Evolutionary conservation across 2,329 filamentous ascomycete genomes (phyloP).

Genomic region (Alternaria panax): DNA sequence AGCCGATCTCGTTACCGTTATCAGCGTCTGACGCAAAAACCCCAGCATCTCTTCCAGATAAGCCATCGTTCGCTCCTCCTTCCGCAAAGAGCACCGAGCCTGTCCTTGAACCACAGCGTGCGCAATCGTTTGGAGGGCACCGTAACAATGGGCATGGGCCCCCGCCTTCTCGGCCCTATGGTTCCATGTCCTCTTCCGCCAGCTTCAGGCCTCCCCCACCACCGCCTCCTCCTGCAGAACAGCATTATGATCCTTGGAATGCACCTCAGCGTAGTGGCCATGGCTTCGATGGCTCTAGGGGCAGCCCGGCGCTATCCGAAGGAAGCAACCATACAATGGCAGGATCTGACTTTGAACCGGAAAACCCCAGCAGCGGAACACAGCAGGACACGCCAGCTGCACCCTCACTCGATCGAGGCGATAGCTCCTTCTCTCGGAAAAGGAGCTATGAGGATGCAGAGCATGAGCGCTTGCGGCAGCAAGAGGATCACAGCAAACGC

Average conservation of each 20-base stretch:
- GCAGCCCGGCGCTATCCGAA: constrained; percentile 45
- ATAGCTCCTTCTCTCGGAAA: constrained; percentile 46
- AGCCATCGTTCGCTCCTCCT: constrained; percentile 22
- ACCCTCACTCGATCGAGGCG: constrained; percentile 35
- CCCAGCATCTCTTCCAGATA: constrained; percentile 24
- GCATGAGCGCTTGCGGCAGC: constrained; percentile 41
- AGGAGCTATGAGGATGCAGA: constrained; percentile 48
- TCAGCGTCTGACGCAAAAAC: constrained; percentile 18
- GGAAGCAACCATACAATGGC: constrained; percentile 44
- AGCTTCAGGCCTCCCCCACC: constrained; percentile 27
- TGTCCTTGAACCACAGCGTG: constrained; percentile 23
- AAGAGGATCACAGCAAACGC: constrained; percentile 47
- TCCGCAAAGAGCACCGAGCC: constrained; percentile 1
- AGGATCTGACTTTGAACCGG: constrained; percentile 46
- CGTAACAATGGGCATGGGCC: constrained; percentile 19
- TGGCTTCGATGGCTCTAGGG: constrained; percentile 28
- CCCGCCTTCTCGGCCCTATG: constrained; percentile 34
- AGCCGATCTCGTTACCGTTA: constrained; percentile 23
- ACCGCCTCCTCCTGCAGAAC: constrained; percentile 29
- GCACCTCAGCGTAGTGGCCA: constrained; percentile 25
- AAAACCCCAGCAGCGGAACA: constrained; percentile 24
- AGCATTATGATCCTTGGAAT: constrained; percentile 36
- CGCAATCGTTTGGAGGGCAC: constrained; percentile 33
- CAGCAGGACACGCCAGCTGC: constrained; percentile 20
- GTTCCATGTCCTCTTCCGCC: constrained; percentile 31